phyloP scores from a whole-genome alignment of 345 rosid species.

The Eucalyptus pauciflora region DNA sequence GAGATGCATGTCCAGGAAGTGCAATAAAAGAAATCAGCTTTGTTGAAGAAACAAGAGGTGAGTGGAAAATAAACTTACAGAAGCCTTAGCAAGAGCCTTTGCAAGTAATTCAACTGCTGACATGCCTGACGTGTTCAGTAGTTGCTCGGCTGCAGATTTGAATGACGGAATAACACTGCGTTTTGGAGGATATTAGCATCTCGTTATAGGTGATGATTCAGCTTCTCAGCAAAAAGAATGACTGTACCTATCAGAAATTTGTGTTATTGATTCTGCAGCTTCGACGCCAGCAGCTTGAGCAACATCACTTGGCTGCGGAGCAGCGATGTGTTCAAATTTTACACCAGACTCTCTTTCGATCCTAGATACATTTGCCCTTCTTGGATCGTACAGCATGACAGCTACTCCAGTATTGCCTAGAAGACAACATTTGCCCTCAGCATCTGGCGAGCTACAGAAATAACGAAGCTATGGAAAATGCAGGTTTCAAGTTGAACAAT shows the following conservation, averaged over 20 bases:
- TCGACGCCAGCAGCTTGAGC: conserved; percentile 76
- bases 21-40: not conserved
- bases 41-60: not conserved
- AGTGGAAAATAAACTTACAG: conserved; percentile 29
- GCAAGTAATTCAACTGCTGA: conserved; percentile 80
- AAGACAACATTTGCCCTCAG: not conserved
- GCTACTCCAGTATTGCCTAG: conserved; percentile 93
- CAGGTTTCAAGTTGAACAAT: not conserved
- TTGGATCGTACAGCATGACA: conserved; percentile 88
- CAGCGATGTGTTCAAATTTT: conserved; percentile 74
- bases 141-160: conserved; percentile 64
- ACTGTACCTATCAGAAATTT: conserved; percentile 80
- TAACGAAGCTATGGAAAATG: not conserved
- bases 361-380: conserved; percentile 56
- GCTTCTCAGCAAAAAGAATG: not conserved
- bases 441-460: not conserved
- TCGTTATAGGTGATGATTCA: not conserved
- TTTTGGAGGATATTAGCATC: not conserved
- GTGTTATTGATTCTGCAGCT: conserved; percentile 60
- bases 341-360: conserved; percentile 86
- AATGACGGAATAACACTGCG: conserved; percentile 92
- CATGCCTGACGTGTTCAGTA: conserved; percentile 57
- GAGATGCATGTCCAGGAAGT: not conserved
- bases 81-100: conserved; percentile 91
- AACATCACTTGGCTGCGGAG: conserved; percentile 75